These are phyloP conservation scores for Entoloma clypeatum DNA, from an alignment of 1,284 basidiomycete genomes.

Conservation along the genomic window DNA sequence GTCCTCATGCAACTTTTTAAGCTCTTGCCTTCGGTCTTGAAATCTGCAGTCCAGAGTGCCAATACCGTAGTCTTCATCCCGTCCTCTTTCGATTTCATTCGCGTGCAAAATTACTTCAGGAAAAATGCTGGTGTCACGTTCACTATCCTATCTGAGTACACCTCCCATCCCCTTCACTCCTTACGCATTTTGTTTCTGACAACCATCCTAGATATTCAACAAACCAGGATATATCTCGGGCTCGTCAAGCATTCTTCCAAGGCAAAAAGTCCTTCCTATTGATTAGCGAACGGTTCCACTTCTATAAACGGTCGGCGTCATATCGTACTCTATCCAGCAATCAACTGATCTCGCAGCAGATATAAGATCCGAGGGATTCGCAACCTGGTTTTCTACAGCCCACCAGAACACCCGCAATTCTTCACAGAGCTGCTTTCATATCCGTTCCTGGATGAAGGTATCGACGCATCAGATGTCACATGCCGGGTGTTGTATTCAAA, in stretches of 20 bases:
- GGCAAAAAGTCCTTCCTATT: slow-evolving; percentile 86
- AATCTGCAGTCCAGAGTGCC: slow-evolving; percentile 87
- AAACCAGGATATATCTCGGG: slow-evolving; percentile 90
- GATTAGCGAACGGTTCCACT: slow-evolving; percentile 96
- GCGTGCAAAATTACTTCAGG: slow-evolving; percentile 83
- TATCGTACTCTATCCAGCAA: neutral
- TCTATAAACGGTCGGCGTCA: slow-evolving; percentile 79
- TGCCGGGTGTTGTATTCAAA: slow-evolving; percentile 78
- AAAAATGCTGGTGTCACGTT: slow-evolving; percentile 71
- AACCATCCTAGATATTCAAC: slow-evolving; percentile 75
- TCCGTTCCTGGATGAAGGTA: slow-evolving; percentile 79
- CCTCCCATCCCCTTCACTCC: slow-evolving; percentile 7
- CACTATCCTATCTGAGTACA: slow-evolving; percentile 85
- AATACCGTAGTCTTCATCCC: slow-evolving; percentile 91
- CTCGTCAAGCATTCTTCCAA: slow-evolving; percentile 89
- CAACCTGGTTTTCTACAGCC: slow-evolving; percentile 90
- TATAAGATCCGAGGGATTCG: slow-evolving; percentile 91
- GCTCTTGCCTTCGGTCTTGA: slow-evolving; percentile 78
- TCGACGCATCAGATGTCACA: slow-evolving; percentile 79
- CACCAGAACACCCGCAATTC: slow-evolving; percentile 88
- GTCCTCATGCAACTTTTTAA: slow-evolving; percentile 25
- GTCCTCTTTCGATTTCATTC: slow-evolving; percentile 96
- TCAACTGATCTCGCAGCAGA: slow-evolving; percentile 33
- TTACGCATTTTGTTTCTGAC: neutral
- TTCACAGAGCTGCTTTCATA: slow-evolving; percentile 87